Evolutionary conservation across 78 protist genomes (phyloP), one percentile per base, ranked within the genome.

Genomic region (Dictyostelium capitatum): DNA sequence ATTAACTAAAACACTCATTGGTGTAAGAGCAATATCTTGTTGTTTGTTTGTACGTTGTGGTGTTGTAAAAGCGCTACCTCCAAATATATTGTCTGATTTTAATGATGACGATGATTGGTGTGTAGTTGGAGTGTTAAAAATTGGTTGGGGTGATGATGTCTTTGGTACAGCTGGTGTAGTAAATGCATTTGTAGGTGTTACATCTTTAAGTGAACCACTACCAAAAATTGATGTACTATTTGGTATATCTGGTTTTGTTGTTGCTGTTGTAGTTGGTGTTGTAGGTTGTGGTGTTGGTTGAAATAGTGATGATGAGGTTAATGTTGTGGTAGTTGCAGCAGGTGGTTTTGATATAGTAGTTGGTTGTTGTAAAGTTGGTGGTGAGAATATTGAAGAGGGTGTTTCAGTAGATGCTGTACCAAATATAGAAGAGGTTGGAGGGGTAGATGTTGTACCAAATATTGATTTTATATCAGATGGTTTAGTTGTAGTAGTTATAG

Each of bases 1-100:
- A 15, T 7, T 53, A 30, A 70, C 46, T 9, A 47, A 53, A 64
- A 69, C 32, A 17, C n/a, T 73, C 89, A 82, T 82, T 51, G 89
- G 89, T 20, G 80, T 54, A 67, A 10, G 17, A 15, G 64, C 14
- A 6, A 23, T 15, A 10, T 48, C 28, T 81, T n/a, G 17, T 62
- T 62, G 4, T 62, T n/a, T 6, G 20, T 1, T 7, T 19, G 17
- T 62, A 25, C 43, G 70, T 62, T n/a, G 25, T 23, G 41, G 32
- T 11, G 70, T 62, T 62, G 41, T n/a, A 20, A 8, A n/a, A 25
- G 70, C n/a, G 23, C 6, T 25, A 25, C 37, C 14, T 25, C 37
- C 37, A 62, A 37, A 37, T 2, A 37, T 37, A 37, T 2, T 2
- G 2, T 37, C 43, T 37, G 2, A 37, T 37, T 37, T 9, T 25